Percentiles rank a stretch among this genome's conserved stretches.
phyloP scores from a whole-genome alignment of 1,284 basidiomycete genomes.

The Ceratobasidium sp. region DNA sequence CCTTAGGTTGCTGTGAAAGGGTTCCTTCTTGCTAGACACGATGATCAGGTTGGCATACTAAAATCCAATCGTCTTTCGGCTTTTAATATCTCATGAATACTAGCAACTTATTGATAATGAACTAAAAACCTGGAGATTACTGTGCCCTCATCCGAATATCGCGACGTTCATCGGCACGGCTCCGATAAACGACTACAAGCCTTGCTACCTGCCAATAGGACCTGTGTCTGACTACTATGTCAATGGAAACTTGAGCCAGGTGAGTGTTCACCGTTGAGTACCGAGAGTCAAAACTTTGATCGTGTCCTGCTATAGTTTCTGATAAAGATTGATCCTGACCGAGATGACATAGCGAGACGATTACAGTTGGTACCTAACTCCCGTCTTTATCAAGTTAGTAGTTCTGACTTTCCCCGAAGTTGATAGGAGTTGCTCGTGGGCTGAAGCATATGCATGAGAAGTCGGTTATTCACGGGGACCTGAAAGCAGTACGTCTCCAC shows the following conservation, averaged over 20 bases:
- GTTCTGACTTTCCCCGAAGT: not conserved
- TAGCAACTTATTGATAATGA: conserved; percentile 26
- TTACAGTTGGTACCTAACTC: not conserved
- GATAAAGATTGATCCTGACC: not conserved
- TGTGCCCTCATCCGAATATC: conserved; percentile 29
- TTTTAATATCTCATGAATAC: not conserved
- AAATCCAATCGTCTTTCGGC: not conserved
- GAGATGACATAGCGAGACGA: not conserved
- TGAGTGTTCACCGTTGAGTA: not conserved
- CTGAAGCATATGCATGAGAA: conserved; percentile 24
- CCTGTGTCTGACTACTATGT: conserved; percentile 26
- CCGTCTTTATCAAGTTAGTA: not conserved
- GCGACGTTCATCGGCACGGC: conserved; percentile 24
- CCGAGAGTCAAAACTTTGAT: no score
- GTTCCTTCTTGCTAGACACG: not conserved
- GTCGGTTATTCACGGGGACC: conserved; percentile 28
- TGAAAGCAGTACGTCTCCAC: conserved; percentile 23
- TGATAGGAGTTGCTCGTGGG: conserved; percentile 15
- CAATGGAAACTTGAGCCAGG: conserved; percentile 10
- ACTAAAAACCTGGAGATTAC: conserved; percentile 16
- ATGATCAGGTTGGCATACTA: not conserved
- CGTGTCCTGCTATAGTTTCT: not conserved
- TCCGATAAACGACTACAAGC: conserved; percentile 6
- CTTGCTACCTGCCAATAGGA: conserved; percentile 1
- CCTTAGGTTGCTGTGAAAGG: conserved; percentile 29